Evolutionary conservation across 129 eudicot species (phyloP).

Genomic region (Gnaphalium uliginosum): DNA sequence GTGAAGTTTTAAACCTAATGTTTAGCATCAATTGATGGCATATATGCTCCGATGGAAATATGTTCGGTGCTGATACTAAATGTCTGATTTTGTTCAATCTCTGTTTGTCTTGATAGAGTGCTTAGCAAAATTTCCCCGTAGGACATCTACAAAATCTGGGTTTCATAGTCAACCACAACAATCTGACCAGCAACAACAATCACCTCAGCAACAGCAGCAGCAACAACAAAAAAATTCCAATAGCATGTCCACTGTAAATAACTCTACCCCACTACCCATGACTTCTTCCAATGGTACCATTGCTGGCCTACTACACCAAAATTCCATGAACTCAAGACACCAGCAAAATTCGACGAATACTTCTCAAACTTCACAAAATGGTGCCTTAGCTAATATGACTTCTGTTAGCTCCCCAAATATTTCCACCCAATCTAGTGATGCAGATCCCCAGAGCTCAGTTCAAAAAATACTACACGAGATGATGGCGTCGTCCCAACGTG

Average conservation of each 20-base stretch:
- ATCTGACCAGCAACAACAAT: conserved; percentile 5
- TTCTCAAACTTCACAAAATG: conserved; percentile 17
- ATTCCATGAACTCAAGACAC: conserved; percentile 25
- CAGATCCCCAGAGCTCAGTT: conserved; percentile 24
- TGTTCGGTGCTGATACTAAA: neutral
- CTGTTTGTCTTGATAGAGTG: conserved; percentile 10
- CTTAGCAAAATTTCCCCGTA: conserved; percentile 21
- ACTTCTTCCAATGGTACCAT: conserved; percentile 22
- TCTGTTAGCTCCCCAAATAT: conserved; percentile 17
- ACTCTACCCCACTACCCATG: conserved; percentile 8
- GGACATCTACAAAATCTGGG: conserved; percentile 23
- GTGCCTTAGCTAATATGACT: conserved; percentile 4
- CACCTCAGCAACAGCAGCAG: conserved; percentile 5
- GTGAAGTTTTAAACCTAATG: too few species aligned
- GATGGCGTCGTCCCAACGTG: conserved; percentile 20
- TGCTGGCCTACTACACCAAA: conserved; percentile 22
- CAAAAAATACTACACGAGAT: conserved; percentile 26
- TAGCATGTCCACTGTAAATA: conserved; percentile 17
- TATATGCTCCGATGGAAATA: too few species aligned
- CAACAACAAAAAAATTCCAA: conserved; percentile 7
- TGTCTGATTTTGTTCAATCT: conserved; percentile 2
- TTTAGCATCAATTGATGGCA: too few species aligned
- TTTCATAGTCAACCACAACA: conserved; percentile 21
- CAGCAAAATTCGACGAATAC: conserved; percentile 8
- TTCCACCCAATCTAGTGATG: conserved; percentile 13